Evolutionary conservation across 1,139 yeast genomes (phyloP).

Genomic region (Kurtzmaniella quercitrusa): DNA sequence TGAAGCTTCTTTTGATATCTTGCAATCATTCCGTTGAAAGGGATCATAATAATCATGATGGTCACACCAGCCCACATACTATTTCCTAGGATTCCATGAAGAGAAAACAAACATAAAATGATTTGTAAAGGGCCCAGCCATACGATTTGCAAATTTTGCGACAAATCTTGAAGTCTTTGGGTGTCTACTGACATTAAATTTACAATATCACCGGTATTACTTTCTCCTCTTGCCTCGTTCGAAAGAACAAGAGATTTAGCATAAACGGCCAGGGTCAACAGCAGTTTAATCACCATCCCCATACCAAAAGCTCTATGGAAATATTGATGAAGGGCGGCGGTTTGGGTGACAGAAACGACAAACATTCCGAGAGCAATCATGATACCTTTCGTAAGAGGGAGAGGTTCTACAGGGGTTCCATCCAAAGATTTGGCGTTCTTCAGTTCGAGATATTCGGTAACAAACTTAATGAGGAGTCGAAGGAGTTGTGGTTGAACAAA

Average conservation of each 20-base stretch:
- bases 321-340: slow-evolving; percentile 86
- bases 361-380: slow-evolving; percentile 86
- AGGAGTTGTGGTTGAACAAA: slow-evolving; percentile 88
- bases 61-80: slow-evolving; percentile 97
- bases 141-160: slow-evolving; percentile 78
- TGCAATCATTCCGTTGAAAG: slow-evolving; percentile 74
- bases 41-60: slow-evolving; percentile 80
- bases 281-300: slow-evolving; percentile 85
- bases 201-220: slow-evolving; percentile 95
- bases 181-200: slow-evolving; percentile 96
- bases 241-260: slow-evolving; percentile 77
- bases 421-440: slow-evolving; percentile 16
- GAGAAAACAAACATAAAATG: slow-evolving; percentile 67
- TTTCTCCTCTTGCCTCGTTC: slow-evolving; percentile 73
- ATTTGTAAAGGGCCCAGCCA: slow-evolving; percentile 99
- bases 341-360: slow-evolving; percentile 73
- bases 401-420: slow-evolving; percentile 21
- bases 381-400: slow-evolving; percentile 75
- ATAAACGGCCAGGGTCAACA: slow-evolving; percentile 76
- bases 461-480: slow-evolving; percentile 72
- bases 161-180: slow-evolving; percentile 86
- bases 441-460: slow-evolving; percentile 63
- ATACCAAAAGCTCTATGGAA: slow-evolving; percentile 84
- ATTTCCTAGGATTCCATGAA: slow-evolving; percentile 75
- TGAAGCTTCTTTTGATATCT: slow-evolving; percentile 73